Conservation (phyloP, 768 basidiomycete genomes). For the Termitomyces sp. region DNA sequence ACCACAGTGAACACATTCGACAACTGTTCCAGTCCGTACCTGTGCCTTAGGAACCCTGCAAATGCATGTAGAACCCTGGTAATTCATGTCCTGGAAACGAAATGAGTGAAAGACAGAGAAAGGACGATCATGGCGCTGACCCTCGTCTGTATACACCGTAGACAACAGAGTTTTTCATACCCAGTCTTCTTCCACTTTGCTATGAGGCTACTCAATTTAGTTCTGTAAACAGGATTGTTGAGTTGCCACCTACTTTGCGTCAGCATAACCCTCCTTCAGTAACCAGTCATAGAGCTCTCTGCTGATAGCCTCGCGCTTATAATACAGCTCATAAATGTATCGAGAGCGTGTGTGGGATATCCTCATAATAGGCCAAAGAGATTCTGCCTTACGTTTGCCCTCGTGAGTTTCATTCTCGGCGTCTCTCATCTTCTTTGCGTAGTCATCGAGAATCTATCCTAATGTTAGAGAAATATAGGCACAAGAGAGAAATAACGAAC, state of each 20-base stretch:
- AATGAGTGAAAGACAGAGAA: not conserved
- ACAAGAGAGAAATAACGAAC: conserved; percentile 33
- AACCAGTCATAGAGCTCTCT: conserved; percentile 96
- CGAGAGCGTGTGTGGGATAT: conserved; percentile 94
- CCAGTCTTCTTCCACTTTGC: conserved; percentile 99
- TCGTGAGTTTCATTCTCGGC: conserved; percentile 98
- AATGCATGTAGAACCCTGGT: conserved; percentile 96
- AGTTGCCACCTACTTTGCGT: conserved; percentile 71
- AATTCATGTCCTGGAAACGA: conserved; percentile 87
- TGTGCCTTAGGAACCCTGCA: conserved; percentile 96
- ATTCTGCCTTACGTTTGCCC: conserved; percentile 92
- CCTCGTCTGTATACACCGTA: conserved; percentile 93
- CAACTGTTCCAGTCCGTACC: conserved; percentile 82
- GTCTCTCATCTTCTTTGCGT: conserved; percentile 98
- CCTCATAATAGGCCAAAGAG: conserved; percentile 96
- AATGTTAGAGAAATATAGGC: not conserved
- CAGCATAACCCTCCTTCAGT: conserved; percentile 94
- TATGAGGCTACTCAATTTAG: conserved; percentile 58
- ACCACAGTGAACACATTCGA: conserved; percentile 98
- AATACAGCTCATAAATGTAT: conserved; percentile 98
- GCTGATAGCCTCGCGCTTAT: conserved; percentile 95
- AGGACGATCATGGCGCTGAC: conserved; percentile 33
- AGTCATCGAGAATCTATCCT: conserved; percentile 88
- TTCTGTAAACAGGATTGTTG: not conserved
- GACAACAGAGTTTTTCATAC: conserved; percentile 96